A percentile compares a stretch with the other conserved stretches of the same genome.
Evolutionary conservation across 768 basidiomycete genomes (phyloP).

Genomic region (Termitomyces sp.): DNA sequence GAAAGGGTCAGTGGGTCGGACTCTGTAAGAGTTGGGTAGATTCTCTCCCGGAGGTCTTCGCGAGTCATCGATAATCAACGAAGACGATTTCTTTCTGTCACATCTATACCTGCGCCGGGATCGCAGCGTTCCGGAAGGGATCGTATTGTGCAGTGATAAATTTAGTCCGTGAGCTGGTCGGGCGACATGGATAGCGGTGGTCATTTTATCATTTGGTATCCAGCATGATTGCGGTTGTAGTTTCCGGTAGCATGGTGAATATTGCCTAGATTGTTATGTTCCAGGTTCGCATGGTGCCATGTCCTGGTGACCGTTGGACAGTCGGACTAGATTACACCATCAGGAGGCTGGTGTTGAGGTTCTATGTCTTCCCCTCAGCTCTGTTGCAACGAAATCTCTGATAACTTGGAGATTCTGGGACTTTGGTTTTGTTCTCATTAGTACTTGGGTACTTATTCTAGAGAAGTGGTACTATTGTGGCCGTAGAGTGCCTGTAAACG

Average conservation of each 20-base stretch:
- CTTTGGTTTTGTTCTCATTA: not conserved
- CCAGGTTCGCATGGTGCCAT: not conserved
- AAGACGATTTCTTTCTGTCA: not conserved
- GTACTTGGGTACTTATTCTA: not conserved
- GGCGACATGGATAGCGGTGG: not conserved
- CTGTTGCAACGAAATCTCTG: not conserved
- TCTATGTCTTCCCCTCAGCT: not conserved
- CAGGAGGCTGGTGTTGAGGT: too few relatives aligned
- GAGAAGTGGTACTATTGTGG: not conserved
- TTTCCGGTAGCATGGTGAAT: not conserved
- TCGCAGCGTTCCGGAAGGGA: not conserved
- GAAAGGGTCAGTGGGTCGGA: not conserved
- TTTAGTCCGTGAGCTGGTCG: not conserved
- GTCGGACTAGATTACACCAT: not conserved
- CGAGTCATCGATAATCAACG: not conserved
- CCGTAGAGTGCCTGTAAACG: not conserved
- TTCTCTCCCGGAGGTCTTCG: too few relatives aligned
- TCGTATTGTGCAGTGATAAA: too few relatives aligned
- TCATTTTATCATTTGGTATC: not conserved
- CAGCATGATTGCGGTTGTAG: not conserved
- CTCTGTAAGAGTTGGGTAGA: not conserved
- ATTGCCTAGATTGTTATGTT: not conserved
- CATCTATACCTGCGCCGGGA: not conserved
- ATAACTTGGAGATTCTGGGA: not conserved
- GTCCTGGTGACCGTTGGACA: not conserved